phyloP scores from a whole-genome alignment of 306 rosid genomes.

The Trichosanthes truncata region DNA sequence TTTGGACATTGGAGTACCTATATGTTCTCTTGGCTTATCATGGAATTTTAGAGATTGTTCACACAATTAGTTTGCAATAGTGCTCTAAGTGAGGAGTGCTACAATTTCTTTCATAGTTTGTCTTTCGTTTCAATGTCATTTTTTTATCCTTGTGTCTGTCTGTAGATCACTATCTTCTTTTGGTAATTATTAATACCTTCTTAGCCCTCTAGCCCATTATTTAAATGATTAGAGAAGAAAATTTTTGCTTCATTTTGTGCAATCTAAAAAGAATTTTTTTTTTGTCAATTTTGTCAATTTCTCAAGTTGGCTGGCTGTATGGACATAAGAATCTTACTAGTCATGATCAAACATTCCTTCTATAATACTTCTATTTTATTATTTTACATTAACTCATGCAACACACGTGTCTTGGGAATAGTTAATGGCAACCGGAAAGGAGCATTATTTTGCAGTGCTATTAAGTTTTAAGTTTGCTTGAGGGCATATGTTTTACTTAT shows the following conservation, averaged over 20 bases:
- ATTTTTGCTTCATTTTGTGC: neutral
- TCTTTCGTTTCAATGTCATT: neutral
- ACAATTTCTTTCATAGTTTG: neutral
- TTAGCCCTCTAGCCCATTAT: neutral
- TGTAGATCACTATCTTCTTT: too few species aligned
- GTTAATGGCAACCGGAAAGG: neutral
- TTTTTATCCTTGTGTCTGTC: neutral
- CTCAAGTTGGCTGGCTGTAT: neutral
- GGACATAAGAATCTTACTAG: neutral
- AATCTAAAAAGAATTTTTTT: neutral
- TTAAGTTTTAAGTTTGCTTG: neutral
- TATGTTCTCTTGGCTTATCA: neutral
- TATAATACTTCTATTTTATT: neutral
- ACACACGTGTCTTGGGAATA: neutral
- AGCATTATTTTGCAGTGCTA: neutral
- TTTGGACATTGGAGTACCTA: neutral
- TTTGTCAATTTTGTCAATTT: neutral
- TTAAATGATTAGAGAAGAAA: neutral
- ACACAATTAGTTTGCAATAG: neutral
- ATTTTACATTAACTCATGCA: neutral
- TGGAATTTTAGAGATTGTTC: too few species aligned
- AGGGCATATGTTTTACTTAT: slow-evolving; percentile 12
- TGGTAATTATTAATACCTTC: too few species aligned
- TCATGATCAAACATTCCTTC: neutral
- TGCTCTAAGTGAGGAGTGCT: neutral